phyloP scores from a whole-genome alignment of 805 yeast species.

The Pichia rugopelliculosa region DNA sequence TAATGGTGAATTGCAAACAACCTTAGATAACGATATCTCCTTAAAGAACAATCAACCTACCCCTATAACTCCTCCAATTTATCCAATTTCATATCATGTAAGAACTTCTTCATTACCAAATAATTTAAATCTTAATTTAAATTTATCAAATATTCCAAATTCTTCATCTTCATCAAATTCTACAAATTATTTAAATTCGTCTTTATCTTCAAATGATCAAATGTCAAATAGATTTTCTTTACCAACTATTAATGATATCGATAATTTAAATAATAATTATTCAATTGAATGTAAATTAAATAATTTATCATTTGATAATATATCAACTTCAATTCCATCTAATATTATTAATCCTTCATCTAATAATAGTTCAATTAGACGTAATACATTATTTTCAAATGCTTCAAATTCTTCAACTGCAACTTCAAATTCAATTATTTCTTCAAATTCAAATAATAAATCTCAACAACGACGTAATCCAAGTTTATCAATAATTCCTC shows the following conservation, averaged over 20 bases:
- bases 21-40: background rate
- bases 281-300: background rate
- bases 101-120: constrained; percentile 7
- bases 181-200: background rate
- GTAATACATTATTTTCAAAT: constrained; percentile 12
- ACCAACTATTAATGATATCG: constrained; percentile 2
- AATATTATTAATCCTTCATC: background rate
- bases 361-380: constrained; percentile 6
- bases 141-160: background rate
- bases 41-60: background rate
- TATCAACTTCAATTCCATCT: too few species aligned
- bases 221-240: constrained; percentile 4
- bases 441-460: background rate
- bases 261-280: background rate
- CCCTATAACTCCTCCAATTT: background rate
- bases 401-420: constrained; percentile 10
- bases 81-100: background rate
- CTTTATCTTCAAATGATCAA: background rate
- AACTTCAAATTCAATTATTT: constrained; percentile 1
- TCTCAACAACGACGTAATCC: background rate
- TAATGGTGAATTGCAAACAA: too few species aligned
- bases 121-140: background rate
- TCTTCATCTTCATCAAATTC: background rate
- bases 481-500: background rate
- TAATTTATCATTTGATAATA: constrained; percentile 1